Base-by-base conservation (phyloP, 176 grass and related monocot species). In the Lolium multiflorum region DNA sequence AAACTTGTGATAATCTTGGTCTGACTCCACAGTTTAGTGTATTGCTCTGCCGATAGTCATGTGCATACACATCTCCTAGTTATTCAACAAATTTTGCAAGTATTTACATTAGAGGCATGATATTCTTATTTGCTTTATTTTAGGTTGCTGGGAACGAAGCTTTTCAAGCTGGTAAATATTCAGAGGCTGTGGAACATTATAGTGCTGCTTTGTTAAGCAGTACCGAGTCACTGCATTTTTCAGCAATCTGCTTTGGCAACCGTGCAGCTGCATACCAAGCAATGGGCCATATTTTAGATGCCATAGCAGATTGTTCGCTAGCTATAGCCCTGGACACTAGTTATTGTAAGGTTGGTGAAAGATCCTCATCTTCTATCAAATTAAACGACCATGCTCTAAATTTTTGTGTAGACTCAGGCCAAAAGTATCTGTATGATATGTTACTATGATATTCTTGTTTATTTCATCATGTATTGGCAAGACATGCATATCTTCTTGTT, bases 241-340 rank as follows among this genome's bases (percentile, higher is more conserved):
- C 90, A 82, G 93, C 96, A 67, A 71, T 98, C 54, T 95, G 93
- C 81, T 90, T 96, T 86, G 91, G 90, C 83, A 98, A 98, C 77
- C 93, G 93, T 63, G 93, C 96, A 65, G 91, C 96, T 52, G 88
- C 96, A 69, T 94, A 92, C 82, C 96, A 96, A 91, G 91, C 90
- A 76, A 81, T 92, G n/a, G 88, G 86, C 13, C 96, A 96, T 78
- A 92, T 96, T 84, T 87, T 91, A 52, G 93, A 96, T 88, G 91
- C 96, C 71, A 91, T 98, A 79, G 93, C 96, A 57, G 96, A 98
- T 91, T 98, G 93, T 64, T 96, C 91, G 8, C 75, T 98, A 22
- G 89, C 96, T 81, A 91, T 98, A 81, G 91, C 90, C 57, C 88
- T 98, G 76, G 88, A 96, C 75, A 31, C 88, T 63, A 89, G 68